phyloP scores from a whole-genome alignment of 805 yeast genomes.

The Teunomyces aglyptinius region DNA sequence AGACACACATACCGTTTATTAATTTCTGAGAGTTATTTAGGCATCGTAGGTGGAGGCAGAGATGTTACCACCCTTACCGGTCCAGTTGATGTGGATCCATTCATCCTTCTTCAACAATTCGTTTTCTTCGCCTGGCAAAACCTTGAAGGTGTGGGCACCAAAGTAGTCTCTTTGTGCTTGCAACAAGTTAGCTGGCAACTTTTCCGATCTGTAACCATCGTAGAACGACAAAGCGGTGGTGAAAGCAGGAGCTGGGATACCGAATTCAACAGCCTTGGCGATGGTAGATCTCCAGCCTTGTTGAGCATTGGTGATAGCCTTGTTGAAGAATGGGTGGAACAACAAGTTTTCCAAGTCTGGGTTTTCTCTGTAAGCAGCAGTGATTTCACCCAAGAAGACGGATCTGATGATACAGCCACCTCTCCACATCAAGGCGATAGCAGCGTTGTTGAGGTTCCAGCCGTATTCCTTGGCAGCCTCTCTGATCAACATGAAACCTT shows the following conservation, averaged over 20 bases:
- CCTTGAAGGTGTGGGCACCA: constrained; percentile 99
- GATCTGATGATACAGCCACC: constrained; percentile 99
- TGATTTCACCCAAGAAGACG: constrained; percentile 95
- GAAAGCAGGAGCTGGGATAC: constrained; percentile 98
- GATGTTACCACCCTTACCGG: constrained; percentile 97
- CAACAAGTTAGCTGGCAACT: constrained; percentile 94
- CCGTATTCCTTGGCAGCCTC: constrained; percentile 96
- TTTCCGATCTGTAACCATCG: constrained; percentile 97
- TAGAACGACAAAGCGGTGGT: constrained; percentile 95
- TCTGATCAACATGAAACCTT: constrained; percentile 98
- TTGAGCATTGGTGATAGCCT: constrained; percentile 92
- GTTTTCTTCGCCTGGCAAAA: constrained; percentile 81
- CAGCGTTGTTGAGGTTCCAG: constrained; percentile 97
- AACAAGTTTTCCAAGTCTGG: constrained; percentile 93
- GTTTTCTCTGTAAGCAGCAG: constrained; percentile 90
- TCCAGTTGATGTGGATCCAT: constrained; percentile 97
- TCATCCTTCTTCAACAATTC: constrained; percentile 73
- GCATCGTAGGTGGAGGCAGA: constrained; percentile 95
- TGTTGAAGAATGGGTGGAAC: constrained; percentile 91
- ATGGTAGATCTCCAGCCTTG: constrained; percentile 91
- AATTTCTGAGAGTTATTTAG: constrained; percentile 34
- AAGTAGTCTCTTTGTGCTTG: constrained; percentile 99
- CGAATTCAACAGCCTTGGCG: constrained; percentile 72
- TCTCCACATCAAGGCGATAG: constrained; percentile 99
- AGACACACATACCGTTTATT: neutral